These are phyloP conservation scores for Pseudogymnoascus sp. DNA, from an alignment of 2,329 filamentous ascomycete species.

Conservation along the genomic window DNA sequence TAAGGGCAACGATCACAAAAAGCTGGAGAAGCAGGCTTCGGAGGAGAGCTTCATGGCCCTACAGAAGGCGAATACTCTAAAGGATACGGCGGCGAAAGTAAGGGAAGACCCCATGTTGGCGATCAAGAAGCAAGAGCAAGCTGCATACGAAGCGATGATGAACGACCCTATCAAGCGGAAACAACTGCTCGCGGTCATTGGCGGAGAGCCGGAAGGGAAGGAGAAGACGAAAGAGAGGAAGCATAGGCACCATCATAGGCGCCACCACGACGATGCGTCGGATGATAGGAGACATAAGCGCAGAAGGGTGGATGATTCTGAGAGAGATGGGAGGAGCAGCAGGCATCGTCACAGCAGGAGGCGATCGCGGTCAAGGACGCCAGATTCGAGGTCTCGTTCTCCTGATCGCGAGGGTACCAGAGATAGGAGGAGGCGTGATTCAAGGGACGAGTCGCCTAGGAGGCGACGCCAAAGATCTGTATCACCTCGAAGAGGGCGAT, in stretches of 20 bases:
- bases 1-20: conserved; percentile 72
- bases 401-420: conserved; percentile 3
- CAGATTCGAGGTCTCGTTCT: conserved; percentile 22
- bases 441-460: conserved; percentile 17
- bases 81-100: conserved; percentile 80
- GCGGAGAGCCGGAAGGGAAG: conserved; percentile 40
- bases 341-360: conserved; percentile 31
- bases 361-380: conserved; percentile 33
- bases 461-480: conserved; percentile 27
- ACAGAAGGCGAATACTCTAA: conserved; percentile 61
- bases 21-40: conserved; percentile 65
- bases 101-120: conserved; percentile 84
- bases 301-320: conserved; percentile 31
- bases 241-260: conserved; percentile 34
- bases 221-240: conserved; percentile 38
- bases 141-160: conserved; percentile 71
- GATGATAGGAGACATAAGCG: conserved; percentile 37
- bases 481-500: conserved; percentile 26
- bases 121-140: conserved; percentile 87
- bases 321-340: conserved; percentile 32
- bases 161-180: conserved; percentile 62
- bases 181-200: conserved; percentile 58
- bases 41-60: conserved; percentile 52
- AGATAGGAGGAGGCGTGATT: conserved; percentile 12
- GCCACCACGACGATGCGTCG: conserved; percentile 24